Conservation (phyloP, 441 rosid species). For the Jatropha multifida region DNA sequence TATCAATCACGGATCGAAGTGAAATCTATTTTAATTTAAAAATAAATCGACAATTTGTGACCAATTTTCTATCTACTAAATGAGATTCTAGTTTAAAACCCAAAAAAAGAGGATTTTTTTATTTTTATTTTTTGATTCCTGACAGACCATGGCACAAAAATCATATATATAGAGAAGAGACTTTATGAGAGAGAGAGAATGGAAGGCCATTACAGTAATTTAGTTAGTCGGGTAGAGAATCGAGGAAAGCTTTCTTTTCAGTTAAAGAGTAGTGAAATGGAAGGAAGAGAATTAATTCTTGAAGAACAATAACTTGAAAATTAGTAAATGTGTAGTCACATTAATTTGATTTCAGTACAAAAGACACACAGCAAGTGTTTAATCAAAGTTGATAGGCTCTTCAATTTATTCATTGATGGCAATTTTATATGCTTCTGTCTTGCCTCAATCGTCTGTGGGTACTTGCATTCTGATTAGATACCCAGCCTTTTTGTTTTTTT, state of each 20-base stretch:
- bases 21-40: no score
- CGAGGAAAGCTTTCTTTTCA: background rate
- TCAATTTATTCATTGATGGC: constrained; percentile 1
- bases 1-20: no score
- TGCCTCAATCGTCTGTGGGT: constrained; percentile 7
- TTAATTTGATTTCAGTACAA: background rate
- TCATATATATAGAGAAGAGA: background rate
- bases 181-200: background rate
- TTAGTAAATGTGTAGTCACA: constrained; percentile 28
- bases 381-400: no score
- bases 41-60: no score
- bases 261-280: background rate
- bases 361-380: no score
- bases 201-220: background rate
- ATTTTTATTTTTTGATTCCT: no score
- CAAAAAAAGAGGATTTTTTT: no score
- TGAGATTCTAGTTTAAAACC: no score
- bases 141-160: background rate
- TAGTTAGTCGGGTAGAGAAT: background rate
- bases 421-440: constrained; percentile 6
- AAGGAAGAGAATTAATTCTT: constrained; percentile 11
- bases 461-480: constrained; percentile 24
- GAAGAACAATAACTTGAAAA: constrained; percentile 9
- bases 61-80: no score
- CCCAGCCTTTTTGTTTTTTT: background rate